Percentiles rank a stretch among this genome's conserved stretches.
phyloP scores from a whole-genome alignment of 2,329 filamentous ascomycete genomes.

The Monilinia aucupariae region DNA sequence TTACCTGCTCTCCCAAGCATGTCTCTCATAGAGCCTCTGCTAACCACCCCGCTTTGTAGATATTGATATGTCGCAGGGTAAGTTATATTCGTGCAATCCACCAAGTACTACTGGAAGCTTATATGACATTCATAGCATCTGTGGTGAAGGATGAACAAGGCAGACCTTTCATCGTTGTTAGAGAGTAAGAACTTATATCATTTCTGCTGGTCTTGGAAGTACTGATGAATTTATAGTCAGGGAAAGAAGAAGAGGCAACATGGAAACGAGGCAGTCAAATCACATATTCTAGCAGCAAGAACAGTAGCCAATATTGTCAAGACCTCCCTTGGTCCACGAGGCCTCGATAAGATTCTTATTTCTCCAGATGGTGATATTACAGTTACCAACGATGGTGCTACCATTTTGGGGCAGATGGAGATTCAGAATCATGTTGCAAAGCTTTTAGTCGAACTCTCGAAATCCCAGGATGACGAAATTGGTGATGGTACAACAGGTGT shows the following conservation, averaged over 20 bases:
- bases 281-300: slow-evolving; percentile 92
- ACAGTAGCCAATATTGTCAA: slow-evolving; percentile 97
- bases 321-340: slow-evolving; percentile 89
- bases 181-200: slow-evolving; percentile 66
- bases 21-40: slow-evolving; percentile 30
- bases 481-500: slow-evolving; percentile 97
- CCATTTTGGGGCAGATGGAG: slow-evolving; percentile 97
- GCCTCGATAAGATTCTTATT: slow-evolving; percentile 98
- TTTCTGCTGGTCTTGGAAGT: slow-evolving; percentile 21
- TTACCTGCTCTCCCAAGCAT: slow-evolving; percentile 16
- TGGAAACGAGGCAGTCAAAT: slow-evolving; percentile 95
- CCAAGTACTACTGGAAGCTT: slow-evolving; percentile 20
- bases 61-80: slow-evolving; percentile 81
- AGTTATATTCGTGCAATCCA: slow-evolving; percentile 23
- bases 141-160: slow-evolving; percentile 97
- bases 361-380: slow-evolving; percentile 98
- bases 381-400: slow-evolving; percentile 97
- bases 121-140: slow-evolving; percentile 43
- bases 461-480: slow-evolving; percentile 98
- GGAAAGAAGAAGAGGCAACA: slow-evolving; percentile 96
- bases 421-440: slow-evolving; percentile 98
- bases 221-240: slow-evolving; percentile 55
- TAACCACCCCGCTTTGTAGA: slow-evolving; percentile 45
- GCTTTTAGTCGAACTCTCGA: slow-evolving; percentile 91
- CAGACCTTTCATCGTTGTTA: slow-evolving; percentile 93